Conservation (phyloP, 129 eudicot genomes). For the Deinandra increscens region DNA sequence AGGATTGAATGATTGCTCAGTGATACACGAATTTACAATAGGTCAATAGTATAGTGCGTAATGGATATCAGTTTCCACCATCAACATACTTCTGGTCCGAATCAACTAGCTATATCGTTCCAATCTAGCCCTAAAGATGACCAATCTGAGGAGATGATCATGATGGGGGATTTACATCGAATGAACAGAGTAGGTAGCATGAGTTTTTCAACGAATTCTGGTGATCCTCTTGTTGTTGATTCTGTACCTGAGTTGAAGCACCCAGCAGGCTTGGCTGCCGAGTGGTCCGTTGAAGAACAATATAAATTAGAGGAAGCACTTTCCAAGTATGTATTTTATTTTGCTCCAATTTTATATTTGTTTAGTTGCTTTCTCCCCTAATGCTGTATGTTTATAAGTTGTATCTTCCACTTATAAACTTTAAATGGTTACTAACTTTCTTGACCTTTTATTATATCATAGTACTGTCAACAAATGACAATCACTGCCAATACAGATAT, state of each 20-base stretch:
- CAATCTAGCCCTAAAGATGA: conserved; percentile 42
- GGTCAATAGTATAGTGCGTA: conserved; percentile 1
- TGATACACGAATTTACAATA: background rate
- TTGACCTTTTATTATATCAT: no score
- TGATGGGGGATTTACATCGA: conserved; percentile 35
- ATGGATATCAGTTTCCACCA: conserved; percentile 44
- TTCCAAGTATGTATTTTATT: conserved; percentile 58
- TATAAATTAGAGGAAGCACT: conserved; percentile 82
- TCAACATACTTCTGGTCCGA: conserved; percentile 34
- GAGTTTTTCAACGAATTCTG: conserved; percentile 33
- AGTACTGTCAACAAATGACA: no score
- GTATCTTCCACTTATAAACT: no score
- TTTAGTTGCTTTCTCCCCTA: background rate
- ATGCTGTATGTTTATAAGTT: no score
- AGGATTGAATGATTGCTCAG: conserved; percentile 11
- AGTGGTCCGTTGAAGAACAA: conserved; percentile 88
- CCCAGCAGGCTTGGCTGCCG: conserved; percentile 59
- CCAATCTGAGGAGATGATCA: conserved; percentile 50
- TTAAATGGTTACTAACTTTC: no score
- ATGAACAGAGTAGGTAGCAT: conserved; percentile 32
- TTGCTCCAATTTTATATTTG: conserved; percentile 19
- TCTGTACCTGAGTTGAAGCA: conserved; percentile 63
- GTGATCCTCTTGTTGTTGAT: conserved; percentile 54
- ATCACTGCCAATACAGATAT: no score
- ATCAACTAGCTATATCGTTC: conserved; percentile 44